These are phyloP conservation scores for Scutellaria galericulata DNA, from an alignment of 257 asterid species.

Conservation along the genomic window DNA sequence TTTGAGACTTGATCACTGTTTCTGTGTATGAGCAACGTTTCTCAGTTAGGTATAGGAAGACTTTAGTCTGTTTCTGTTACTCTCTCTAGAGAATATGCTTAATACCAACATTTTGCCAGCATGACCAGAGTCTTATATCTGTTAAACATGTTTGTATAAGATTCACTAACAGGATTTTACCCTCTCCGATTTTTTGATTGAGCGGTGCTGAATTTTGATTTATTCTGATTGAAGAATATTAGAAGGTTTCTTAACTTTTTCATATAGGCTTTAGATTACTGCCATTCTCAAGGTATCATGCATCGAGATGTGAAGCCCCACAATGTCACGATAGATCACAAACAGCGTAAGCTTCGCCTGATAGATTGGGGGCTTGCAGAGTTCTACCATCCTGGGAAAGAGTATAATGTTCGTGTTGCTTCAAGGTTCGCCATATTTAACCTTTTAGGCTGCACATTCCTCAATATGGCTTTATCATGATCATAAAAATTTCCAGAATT, in stretches of 20 bases:
- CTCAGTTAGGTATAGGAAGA: background rate
- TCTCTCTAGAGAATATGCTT: background rate
- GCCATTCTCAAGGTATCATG: slow-evolving; percentile 64
- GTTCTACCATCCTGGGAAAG: slow-evolving; percentile 58
- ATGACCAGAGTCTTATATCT: background rate
- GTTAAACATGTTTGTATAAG: background rate
- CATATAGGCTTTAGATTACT: slow-evolving; percentile 53
- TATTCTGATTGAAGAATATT: background rate
- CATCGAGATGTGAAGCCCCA: slow-evolving; percentile 64
- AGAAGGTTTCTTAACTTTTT: background rate
- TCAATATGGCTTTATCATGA: too few relatives aligned
- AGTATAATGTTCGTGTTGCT: slow-evolving; percentile 58
- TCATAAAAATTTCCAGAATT: too few relatives aligned
- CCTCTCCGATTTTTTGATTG: slow-evolving; percentile 6
- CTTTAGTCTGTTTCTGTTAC: background rate
- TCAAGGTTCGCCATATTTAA: slow-evolving; percentile 42
- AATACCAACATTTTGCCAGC: background rate
- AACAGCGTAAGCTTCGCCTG: slow-evolving; percentile 52
- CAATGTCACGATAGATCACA: slow-evolving; percentile 56
- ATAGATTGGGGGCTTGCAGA: slow-evolving; percentile 65
- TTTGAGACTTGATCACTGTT: background rate
- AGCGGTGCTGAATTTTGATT: background rate
- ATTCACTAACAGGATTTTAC: background rate
- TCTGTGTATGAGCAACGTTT: background rate
- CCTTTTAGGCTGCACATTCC: background rate